A percentile compares a stretch with the other conserved stretches of the same genome.
Conservation (phyloP, 345 rosid genomes). For the Eucalyptus virginea region DNA sequence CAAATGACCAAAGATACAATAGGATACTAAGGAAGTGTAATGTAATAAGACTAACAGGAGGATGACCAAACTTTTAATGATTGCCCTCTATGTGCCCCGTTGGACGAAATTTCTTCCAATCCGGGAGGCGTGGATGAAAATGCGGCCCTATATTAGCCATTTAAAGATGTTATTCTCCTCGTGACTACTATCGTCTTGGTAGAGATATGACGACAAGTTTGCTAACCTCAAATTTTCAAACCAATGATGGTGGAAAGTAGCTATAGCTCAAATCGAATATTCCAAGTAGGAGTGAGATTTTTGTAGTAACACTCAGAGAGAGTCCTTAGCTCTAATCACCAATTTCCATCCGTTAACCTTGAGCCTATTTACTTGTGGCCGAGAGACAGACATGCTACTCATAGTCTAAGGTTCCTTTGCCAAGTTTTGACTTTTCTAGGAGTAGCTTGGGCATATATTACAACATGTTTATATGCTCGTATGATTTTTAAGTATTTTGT, state of each 20-base stretch:
- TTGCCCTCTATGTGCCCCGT: not conserved
- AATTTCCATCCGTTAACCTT: not conserved
- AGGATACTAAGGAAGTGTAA: not conserved
- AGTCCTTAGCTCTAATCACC: not conserved
- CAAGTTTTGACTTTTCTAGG: not conserved
- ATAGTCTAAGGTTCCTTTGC: not conserved
- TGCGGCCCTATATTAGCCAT: not conserved
- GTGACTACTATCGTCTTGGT: not conserved
- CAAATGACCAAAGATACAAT: not conserved
- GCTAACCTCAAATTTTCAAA: not conserved
- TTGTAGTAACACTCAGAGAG: not conserved
- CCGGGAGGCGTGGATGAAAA: not conserved
- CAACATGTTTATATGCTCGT: not conserved
- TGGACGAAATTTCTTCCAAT: not conserved
- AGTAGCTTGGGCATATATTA: not conserved
- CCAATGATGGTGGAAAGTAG: accelerated
- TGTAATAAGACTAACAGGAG: not conserved
- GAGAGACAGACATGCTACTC: not conserved
- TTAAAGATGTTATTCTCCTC: not conserved
- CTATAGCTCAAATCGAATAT: not conserved
- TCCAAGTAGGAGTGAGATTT: not conserved
- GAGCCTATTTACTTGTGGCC: not conserved
- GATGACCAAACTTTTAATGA: not conserved
- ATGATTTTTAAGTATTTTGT: not conserved
- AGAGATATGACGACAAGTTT: not conserved